Conservation (phyloP, 345 rosid genomes). For the Corchorus capsularis region DNA sequence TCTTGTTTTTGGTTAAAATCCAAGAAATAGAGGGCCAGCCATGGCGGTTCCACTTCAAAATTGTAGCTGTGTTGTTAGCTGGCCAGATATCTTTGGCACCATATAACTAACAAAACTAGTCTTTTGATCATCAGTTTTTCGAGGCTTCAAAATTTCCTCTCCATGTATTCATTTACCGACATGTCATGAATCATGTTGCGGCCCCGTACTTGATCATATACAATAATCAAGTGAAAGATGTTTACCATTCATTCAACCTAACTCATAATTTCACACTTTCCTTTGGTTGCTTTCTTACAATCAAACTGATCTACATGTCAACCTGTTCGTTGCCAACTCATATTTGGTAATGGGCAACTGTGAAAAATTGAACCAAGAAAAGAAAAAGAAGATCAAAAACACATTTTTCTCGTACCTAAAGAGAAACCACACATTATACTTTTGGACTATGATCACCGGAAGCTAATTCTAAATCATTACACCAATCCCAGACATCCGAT, state of each 20-base stretch:
- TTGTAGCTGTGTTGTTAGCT: background rate
- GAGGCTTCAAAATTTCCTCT: background rate
- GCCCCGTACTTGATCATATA: background rate
- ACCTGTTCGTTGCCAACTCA: background rate
- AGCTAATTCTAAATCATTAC: too few species aligned
- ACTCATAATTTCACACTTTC: background rate
- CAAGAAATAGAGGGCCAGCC: background rate
- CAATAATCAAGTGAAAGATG: background rate
- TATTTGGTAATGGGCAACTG: too few species aligned
- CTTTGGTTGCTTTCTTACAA: background rate
- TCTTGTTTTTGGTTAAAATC: background rate
- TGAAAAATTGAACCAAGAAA: background rate
- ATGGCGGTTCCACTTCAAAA: background rate
- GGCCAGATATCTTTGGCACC: conserved; percentile 5
- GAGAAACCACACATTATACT: too few species aligned
- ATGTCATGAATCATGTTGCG: conserved; percentile 6
- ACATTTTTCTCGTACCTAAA: too few species aligned
- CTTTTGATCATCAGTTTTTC: background rate
- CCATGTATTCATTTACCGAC: background rate
- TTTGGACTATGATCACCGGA: too few species aligned
- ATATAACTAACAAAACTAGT: background rate
- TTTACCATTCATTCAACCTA: conserved; percentile 10
- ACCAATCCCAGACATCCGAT: too few species aligned
- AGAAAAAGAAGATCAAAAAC: background rate
- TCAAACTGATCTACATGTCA: background rate